These are phyloP conservation scores for Taiwanofungus camphoratus DNA, from an alignment of 1,284 basidiomycete genomes.

Conservation along the genomic window DNA sequence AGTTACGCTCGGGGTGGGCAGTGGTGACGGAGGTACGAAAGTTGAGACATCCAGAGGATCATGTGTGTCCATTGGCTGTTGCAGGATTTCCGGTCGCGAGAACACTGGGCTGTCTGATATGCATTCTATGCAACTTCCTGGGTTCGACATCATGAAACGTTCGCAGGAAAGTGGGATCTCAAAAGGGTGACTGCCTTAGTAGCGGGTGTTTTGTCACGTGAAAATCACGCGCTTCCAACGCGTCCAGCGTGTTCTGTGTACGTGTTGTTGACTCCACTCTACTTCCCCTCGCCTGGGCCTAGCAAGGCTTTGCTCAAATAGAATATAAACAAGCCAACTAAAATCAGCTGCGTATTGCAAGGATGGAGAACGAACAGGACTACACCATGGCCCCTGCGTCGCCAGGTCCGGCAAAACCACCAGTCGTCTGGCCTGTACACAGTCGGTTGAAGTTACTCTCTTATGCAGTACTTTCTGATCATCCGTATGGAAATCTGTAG, in stretches of 20 bases:
- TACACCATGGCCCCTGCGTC: conserved; percentile 22
- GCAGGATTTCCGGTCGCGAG: background rate
- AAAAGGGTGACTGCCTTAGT: background rate
- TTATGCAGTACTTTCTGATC: too few relatives aligned
- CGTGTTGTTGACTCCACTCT: conserved; percentile 14
- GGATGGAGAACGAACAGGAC: conserved; percentile 20
- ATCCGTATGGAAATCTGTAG: too few relatives aligned
- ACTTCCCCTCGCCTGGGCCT: background rate
- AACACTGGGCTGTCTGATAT: conserved; percentile 5
- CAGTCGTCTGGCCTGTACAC: conserved; percentile 52
- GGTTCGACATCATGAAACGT: conserved; percentile 15
- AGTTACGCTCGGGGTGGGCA: conserved; percentile 42
- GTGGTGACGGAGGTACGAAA: conserved; percentile 51
- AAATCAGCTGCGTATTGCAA: background rate
- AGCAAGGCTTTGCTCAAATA: background rate
- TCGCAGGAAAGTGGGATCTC: background rate
- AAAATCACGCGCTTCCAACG: background rate
- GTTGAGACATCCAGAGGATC: conserved; percentile 44
- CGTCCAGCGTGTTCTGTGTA: conserved; percentile 11
- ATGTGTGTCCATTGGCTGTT: conserved; percentile 11
- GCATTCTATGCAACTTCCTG: conserved; percentile 21
- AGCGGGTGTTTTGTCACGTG: too few relatives aligned
- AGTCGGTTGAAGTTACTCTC: conserved; percentile 34
- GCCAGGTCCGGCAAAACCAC: conserved; percentile 14
- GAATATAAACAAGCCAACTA: background rate